Conservation (phyloP, 2,329 filamentous ascomycete genomes). For the Trichophyton simii region DNA sequence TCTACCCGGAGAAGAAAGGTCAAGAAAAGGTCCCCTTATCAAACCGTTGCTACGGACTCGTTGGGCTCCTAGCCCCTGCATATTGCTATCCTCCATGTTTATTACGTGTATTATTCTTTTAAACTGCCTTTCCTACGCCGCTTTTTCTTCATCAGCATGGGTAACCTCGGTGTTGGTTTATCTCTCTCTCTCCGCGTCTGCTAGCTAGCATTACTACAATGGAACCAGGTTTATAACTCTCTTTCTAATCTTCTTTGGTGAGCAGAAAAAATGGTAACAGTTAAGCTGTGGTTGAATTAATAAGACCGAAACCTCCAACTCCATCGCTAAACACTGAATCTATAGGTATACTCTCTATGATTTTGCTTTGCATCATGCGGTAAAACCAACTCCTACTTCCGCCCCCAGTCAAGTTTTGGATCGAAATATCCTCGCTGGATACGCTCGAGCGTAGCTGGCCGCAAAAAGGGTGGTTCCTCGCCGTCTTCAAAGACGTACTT, state of each 20-base stretch:
- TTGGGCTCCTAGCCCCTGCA: not conserved
- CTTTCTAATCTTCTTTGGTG: not conserved
- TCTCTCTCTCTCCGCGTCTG: not conserved
- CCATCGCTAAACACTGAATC: no score
- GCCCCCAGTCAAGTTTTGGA: not conserved
- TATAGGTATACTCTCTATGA: no score
- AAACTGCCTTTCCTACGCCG: not conserved
- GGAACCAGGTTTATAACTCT: not conserved
- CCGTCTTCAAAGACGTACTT: not conserved
- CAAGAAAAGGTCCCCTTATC: not conserved
- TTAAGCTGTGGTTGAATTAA: no score
- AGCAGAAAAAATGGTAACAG: no score
- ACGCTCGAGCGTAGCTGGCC: slow-evolving; percentile 7
- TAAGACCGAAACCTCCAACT: no score
- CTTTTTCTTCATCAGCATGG: not conserved
- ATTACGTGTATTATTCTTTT: not conserved
- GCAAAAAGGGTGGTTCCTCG: slow-evolving; percentile 5
- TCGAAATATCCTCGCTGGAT: slow-evolving; percentile 6
- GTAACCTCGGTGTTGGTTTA: not conserved
- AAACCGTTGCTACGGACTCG: not conserved
- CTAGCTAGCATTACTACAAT: not conserved
- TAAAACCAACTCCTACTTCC: not conserved
- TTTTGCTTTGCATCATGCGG: not conserved
- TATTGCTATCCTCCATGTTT: not conserved
- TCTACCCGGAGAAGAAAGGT: not conserved